Base-by-base conservation (phyloP, 805 yeast genomes). In the Tetrapisispora taiwanensis region DNA sequence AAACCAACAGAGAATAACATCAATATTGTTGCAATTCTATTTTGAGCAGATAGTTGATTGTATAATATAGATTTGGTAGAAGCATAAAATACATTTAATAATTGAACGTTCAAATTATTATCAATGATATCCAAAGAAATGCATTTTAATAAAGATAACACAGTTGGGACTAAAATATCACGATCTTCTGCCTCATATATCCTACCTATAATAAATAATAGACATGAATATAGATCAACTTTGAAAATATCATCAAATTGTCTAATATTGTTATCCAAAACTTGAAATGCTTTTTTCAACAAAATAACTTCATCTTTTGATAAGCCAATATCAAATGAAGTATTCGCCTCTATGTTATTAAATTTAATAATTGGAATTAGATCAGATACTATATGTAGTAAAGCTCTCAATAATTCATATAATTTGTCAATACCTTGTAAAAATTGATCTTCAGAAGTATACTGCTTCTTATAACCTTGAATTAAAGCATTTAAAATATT, bases 401-500 rank as follows among this genome's bases (percentile, higher is more conserved):
- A 74, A 6, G 88, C 72, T 49, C 95, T 71, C 41, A 88, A 63
- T 22, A 89, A 67, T 57, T 90, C 97, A 60, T 90, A 86, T 36
- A 87, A 65, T 54, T 84, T 86, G 52, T 86, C 95, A 44, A 84
- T 80, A 42, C 79, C 81, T 26, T 68, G 63, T 30, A 73, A 66
- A 44, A 78, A 66, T 31, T 67, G 70, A 9, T 73, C 76, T 1
- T 65, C 60, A 1, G 60, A 48, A 4, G 50, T 52, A 15, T 60
- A 59, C 4, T 43, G 45, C 3, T 47, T 42, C 0, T 47, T 47
- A 51, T 72, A 73, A 15, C 70, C 63, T 32, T 69, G 58, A 42
- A 81, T 79, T 22, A 83, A 66, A 40, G 72, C 73, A 26, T 73
- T 65, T 15, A 81, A 76, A 24, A 85, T 74, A n/a, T 76, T 78